Evolutionary conservation across 345 rosid genomes (phyloP).

Genomic region (Eucalyptus marginata): DNA sequence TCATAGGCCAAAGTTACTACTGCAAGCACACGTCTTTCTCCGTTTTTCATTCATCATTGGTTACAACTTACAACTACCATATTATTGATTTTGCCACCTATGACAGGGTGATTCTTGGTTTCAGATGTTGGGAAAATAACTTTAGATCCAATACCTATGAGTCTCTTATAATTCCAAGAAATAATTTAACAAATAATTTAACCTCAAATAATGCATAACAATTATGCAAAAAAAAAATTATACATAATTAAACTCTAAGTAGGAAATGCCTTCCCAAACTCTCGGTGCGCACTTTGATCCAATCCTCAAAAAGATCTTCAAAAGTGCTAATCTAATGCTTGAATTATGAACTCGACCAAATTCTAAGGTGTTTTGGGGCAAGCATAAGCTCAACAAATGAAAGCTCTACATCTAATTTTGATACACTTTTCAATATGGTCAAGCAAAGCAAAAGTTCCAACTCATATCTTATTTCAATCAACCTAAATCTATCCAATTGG

Average conservation of each 20-base stretch:
- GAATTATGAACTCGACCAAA: neutral
- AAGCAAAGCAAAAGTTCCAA: neutral
- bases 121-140: neutral
- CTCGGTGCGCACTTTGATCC: accelerated
- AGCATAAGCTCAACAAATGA: neutral
- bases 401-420: neutral
- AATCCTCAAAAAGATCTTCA: neutral
- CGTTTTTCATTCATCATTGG: neutral
- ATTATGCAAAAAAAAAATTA: neutral
- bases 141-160: neutral
- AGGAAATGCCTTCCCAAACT: neutral
- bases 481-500: neutral
- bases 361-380: neutral
- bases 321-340: neutral
- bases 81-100: too few species aligned
- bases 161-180: neutral
- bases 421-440: neutral
- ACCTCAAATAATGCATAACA: neutral
- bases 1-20: neutral
- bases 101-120: neutral
- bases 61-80: neutral
- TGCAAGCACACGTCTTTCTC: neutral
- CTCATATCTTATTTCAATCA: neutral
- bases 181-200: too few species aligned
- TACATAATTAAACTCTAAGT: neutral